phyloP scores from a whole-genome alignment of 768 basidiomycete species.

The Macrolepiota fuliginosa region DNA sequence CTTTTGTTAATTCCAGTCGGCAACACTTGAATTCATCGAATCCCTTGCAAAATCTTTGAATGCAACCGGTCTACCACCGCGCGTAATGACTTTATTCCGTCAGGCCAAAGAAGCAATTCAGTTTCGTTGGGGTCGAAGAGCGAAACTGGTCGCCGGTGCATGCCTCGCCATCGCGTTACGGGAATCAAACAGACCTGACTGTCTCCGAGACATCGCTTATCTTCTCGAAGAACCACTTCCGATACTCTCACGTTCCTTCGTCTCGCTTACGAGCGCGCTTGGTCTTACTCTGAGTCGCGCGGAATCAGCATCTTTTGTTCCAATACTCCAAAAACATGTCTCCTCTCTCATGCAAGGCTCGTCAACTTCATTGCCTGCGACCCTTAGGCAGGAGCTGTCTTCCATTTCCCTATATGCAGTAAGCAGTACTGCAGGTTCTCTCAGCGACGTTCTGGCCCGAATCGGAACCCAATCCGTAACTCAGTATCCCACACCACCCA shows the following conservation, averaged over 20 bases:
- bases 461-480: conserved; percentile 28
- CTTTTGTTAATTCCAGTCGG: conserved; percentile 39
- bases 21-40: conserved; percentile 62
- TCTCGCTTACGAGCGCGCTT: conserved; percentile 49
- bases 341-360: conserved; percentile 31
- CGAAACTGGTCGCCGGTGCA: conserved; percentile 67
- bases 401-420: conserved; percentile 39
- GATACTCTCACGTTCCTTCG: conserved; percentile 54
- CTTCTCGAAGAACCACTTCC: conserved; percentile 52
- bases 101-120: conserved; percentile 57
- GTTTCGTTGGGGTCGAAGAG: conserved; percentile 74
- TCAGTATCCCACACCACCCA: conserved; percentile 38
- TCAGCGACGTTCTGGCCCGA: conserved; percentile 42
- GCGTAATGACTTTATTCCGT: conserved; percentile 67
- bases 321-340: conserved; percentile 53
- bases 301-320: conserved; percentile 61
- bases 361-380: conserved; percentile 26
- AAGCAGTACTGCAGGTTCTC: conserved; percentile 42
- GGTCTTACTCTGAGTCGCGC: conserved; percentile 48
- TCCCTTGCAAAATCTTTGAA: conserved; percentile 58
- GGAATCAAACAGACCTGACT: conserved; percentile 66
- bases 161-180: conserved; percentile 70
- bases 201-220: conserved; percentile 66
- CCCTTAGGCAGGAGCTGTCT: conserved; percentile 37
- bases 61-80: conserved; percentile 58